Percentiles rank a stretch among this genome's conserved stretches.
Evolutionary conservation across 2,329 filamentous ascomycete species (phyloP).

Genomic region (Trichoderma sp.): DNA sequence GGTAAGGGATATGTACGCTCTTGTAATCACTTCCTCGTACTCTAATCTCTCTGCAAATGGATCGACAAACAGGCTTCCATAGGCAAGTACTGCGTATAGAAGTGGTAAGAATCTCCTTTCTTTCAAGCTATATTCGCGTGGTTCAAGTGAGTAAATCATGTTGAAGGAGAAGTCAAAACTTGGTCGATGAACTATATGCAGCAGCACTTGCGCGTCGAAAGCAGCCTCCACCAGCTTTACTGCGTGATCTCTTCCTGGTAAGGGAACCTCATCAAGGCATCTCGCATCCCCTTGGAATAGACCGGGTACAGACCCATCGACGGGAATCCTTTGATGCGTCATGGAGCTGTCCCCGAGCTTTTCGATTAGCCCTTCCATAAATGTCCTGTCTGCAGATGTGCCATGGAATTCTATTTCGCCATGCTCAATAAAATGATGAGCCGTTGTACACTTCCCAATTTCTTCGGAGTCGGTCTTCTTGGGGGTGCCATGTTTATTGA

Average conservation of each 20-base stretch:
- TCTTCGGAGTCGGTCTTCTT: not conserved
- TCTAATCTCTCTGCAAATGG: not conserved
- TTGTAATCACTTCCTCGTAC: not conserved
- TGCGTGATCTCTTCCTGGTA: not conserved
- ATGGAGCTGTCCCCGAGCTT: not conserved
- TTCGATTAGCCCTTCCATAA: not conserved
- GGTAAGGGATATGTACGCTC: not conserved
- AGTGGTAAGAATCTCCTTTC: not conserved
- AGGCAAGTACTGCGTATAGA: not conserved
- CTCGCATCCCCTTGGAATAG: not conserved
- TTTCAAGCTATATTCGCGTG: not conserved
- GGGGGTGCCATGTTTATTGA: not conserved
- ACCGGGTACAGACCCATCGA: not conserved
- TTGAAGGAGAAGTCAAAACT: conserved; percentile 1
- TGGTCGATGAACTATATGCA: not conserved
- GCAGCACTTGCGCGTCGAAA: not conserved
- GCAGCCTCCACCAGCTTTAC: not conserved
- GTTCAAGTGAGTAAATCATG: not conserved
- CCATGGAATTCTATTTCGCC: conserved; percentile 6
- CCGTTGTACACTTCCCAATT: not conserved
- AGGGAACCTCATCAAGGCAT: not conserved
- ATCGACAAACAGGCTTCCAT: not conserved
- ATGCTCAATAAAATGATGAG: not conserved
- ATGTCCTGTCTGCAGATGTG: not conserved
- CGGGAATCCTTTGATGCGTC: not conserved